Conservation (phyloP, 805 yeast genomes). For the Ogataea ramenticola region DNA sequence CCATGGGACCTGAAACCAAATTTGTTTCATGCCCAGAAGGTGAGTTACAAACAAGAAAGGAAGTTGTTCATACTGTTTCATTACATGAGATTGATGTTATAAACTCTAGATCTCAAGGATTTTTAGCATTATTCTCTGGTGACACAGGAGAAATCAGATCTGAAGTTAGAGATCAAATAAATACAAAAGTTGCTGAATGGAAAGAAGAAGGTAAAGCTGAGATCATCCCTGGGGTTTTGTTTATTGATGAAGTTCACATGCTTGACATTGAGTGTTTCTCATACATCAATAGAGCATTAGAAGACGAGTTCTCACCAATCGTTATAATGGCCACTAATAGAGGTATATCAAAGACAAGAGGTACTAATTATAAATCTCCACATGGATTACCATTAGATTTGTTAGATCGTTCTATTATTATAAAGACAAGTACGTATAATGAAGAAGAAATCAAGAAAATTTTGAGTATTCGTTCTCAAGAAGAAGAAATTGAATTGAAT, state of each 20-base stretch:
- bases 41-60: slow-evolving; percentile 91
- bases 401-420: slow-evolving; percentile 87
- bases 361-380: slow-evolving; percentile 87
- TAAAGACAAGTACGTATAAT: slow-evolving; percentile 73
- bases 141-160: slow-evolving; percentile 97
- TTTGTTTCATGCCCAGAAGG: slow-evolving; percentile 99
- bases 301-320: slow-evolving; percentile 93
- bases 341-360: slow-evolving; percentile 90
- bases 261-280: slow-evolving; percentile 96
- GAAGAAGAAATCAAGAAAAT: slow-evolving; percentile 83
- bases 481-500: slow-evolving; percentile 83
- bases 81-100: slow-evolving; percentile 96
- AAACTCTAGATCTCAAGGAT: slow-evolving; percentile 96
- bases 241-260: slow-evolving; percentile 98
- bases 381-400: slow-evolving; percentile 97
- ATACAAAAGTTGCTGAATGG: slow-evolving; percentile 96
- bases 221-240: slow-evolving; percentile 94
- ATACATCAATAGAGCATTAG: slow-evolving; percentile 90
- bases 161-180: slow-evolving; percentile 94
- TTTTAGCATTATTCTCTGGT: slow-evolving; percentile 89
- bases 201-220: slow-evolving; percentile 98
- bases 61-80: slow-evolving; percentile 96
- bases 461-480: slow-evolving; percentile 82
- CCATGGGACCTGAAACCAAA: slow-evolving; percentile 97
- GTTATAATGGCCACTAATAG: slow-evolving; percentile 98